Percentiles rank a stretch among this genome's conserved stretches.
Evolutionary conservation across 2,329 filamentous ascomycete species (phyloP).

Genomic region (Aureobasidium vineae): DNA sequence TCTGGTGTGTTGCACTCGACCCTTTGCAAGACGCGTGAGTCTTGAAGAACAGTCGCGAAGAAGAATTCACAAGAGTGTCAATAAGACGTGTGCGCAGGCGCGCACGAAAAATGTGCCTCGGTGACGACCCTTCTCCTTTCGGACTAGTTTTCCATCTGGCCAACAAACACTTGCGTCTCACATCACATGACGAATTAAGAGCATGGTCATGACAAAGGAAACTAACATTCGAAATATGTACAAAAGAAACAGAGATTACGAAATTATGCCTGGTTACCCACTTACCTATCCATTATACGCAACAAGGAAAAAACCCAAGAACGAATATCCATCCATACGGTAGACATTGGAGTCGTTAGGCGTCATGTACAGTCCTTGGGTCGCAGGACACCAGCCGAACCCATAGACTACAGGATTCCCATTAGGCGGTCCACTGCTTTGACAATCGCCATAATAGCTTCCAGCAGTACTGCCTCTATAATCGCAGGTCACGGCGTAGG

Average conservation of each 20-base stretch:
- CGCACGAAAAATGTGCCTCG: background rate
- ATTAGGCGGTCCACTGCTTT: constrained; percentile 6
- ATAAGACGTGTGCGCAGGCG: background rate
- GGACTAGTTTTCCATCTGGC: background rate
- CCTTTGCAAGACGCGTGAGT: background rate
- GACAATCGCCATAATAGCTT: background rate
- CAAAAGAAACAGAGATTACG: background rate
- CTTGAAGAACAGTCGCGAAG: background rate
- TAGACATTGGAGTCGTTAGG: constrained; percentile 13
- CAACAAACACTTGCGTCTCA: background rate
- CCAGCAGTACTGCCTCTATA: background rate
- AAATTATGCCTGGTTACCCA: background rate
- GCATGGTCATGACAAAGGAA: background rate
- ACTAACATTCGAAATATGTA: background rate
- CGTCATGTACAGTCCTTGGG: background rate
- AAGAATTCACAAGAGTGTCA: background rate
- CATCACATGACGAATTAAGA: background rate
- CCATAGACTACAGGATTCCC: constrained; percentile 9
- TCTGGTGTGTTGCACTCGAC: background rate
- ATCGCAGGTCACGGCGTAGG: background rate
- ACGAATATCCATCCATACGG: constrained; percentile 6
- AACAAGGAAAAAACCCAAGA: background rate
- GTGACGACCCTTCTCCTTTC: background rate
- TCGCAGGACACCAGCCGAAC: background rate
- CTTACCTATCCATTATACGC: background rate